Base-by-base conservation (phyloP, 306 rosid genomes). In the Senna siamea region DNA sequence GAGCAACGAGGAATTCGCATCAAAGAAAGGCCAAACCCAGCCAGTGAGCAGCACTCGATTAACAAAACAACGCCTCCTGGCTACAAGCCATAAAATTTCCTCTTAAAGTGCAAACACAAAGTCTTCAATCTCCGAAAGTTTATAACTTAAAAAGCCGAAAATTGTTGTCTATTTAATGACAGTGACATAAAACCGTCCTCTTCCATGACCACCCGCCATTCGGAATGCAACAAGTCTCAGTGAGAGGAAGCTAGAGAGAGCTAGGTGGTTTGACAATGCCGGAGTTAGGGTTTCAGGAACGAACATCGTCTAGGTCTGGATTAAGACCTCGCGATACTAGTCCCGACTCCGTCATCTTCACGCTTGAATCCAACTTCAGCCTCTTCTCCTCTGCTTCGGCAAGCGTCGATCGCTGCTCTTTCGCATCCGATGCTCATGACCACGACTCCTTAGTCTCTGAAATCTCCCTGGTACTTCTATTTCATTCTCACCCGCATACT, bases 351-450 rank as follows among this genome's bases (percentile, higher is more conserved):
- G 96, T 89, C 53, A 94, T 91, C 73, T 85, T 85, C 87, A 84
- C 92, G 1, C 91, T 89, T 60, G 97, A 91, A 76, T 94, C 98
- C 14, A 94, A 87, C 86, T 77, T 94, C 75, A 90, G 90, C 62
- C 83, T 94, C 78, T 91, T 92, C 83, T 94, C 98, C 26, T 91
- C 98, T 22, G 91, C 96, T 54, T 94, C 96, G 2, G 97, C 96
- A 4, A 88, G 96, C 76, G 98, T 88, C 5, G 98, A 91, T 60
- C 97, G 96, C 17, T 89, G 97, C 66, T 94, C 98, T 14, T 91
- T 88, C 48, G 93, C 97, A 15, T 93, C 98, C 51, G 97, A 90
- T 17, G 86, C 89, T 1, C 92, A 86, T 28, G 98, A 93, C 61
- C 92, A 75, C n/a, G 96, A 91, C 77, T 91, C 98, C 8, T n/a